These are phyloP conservation scores for Leavenworthia alabamica DNA, from an alignment of 345 rosid genomes.

Conservation along the genomic window DNA sequence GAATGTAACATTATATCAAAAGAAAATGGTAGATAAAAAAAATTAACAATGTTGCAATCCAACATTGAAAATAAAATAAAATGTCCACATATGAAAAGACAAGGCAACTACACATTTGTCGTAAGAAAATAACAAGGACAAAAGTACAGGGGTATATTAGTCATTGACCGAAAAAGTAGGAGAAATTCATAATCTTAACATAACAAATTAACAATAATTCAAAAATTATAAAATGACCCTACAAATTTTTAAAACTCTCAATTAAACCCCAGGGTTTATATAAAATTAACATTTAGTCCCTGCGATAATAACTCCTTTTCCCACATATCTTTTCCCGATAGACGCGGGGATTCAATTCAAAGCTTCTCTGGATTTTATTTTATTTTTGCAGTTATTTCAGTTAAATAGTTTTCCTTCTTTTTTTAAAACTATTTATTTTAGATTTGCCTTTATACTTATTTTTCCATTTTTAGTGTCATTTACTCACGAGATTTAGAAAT, in stretches of 20 bases:
- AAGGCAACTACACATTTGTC: not conserved
- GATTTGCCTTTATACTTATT: too few species aligned
- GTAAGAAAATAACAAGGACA: not conserved
- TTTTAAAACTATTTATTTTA: too few species aligned
- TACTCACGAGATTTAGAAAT: conserved; percentile 5
- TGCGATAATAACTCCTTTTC: not conserved
- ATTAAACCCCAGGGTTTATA: not conserved
- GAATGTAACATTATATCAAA: not conserved
- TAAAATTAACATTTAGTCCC: not conserved
- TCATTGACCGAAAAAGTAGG: not conserved
- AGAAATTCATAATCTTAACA: not conserved
- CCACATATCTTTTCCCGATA: too few species aligned
- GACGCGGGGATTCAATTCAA: conserved; percentile 29
- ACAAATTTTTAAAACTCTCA: not conserved
- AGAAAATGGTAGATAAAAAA: not conserved
- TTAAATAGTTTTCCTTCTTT: too few species aligned
- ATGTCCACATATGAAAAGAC: too few species aligned
- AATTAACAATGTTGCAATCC: not conserved
- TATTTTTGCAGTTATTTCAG: too few species aligned
- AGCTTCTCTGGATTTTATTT: conserved; percentile 28
- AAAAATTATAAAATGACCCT: conserved; percentile 7
- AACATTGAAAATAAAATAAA: not conserved
- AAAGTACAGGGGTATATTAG: not conserved
- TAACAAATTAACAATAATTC: not conserved
- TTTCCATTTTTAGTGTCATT: conserved; percentile 17